Evolutionary conservation across 2,329 filamentous ascomycete genomes (phyloP).

Genomic region (Cryphonectria japonica): DNA sequence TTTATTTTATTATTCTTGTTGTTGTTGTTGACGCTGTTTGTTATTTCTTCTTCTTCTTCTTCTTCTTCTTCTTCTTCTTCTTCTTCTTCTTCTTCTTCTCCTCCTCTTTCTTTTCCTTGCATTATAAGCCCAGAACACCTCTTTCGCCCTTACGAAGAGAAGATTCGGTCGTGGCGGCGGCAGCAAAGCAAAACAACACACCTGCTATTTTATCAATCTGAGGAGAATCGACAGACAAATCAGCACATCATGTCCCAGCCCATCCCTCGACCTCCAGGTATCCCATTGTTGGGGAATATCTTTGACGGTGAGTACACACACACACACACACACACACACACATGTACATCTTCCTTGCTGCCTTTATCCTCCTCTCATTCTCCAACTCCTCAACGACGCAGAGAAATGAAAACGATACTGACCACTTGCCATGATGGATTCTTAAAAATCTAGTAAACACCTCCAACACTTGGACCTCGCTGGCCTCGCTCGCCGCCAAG

Average conservation of each 20-base stretch:
- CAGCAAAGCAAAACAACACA: too few relatives aligned
- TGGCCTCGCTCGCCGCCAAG: constrained; percentile 52
- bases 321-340: neutral
- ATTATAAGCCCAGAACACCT: too few relatives aligned
- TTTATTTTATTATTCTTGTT: too few relatives aligned
- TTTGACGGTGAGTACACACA: constrained; percentile 39
- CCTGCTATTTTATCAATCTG: neutral
- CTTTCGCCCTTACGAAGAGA: too few relatives aligned
- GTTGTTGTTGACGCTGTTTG: neutral
- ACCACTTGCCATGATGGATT: neutral
- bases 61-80: too few relatives aligned
- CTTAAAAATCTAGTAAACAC: constrained; percentile 41
- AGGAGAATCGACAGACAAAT: neutral
- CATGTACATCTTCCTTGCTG: too few relatives aligned
- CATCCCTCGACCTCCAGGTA: constrained; percentile 54
- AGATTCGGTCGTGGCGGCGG: too few relatives aligned
- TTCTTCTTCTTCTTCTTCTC: neutral
- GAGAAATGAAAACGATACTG: neutral
- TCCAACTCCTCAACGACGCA: neutral
- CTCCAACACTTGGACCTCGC: constrained; percentile 53
- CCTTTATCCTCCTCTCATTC: neutral
- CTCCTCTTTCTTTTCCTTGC: neutral
- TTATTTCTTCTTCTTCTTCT: too few relatives aligned
- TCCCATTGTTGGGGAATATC: constrained; percentile 57
- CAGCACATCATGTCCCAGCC: constrained; percentile 44